These are phyloP conservation scores for Starmerella riodocensis DNA, from an alignment of 805 yeast species.

Conservation along the genomic window DNA sequence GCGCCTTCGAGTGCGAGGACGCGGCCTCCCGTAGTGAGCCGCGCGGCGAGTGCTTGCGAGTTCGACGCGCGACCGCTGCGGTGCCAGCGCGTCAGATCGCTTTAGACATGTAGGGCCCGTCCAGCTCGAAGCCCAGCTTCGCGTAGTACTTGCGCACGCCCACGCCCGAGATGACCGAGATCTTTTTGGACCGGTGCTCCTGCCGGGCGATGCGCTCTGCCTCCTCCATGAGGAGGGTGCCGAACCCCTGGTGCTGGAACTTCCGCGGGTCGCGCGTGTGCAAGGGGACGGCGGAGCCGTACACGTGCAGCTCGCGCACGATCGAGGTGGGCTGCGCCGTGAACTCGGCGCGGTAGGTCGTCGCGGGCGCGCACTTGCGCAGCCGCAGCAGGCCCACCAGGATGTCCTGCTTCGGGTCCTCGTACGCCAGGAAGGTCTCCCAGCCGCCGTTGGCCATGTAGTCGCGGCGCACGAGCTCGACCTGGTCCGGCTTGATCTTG, in stretches of 20 bases:
- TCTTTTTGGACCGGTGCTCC: conserved; percentile 85
- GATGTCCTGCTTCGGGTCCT: conserved; percentile 93
- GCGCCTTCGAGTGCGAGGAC: too few relatives aligned
- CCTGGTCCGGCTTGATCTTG: conserved; percentile 92
- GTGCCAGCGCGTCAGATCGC: too few relatives aligned
- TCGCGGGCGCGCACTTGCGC: conserved; percentile 75
- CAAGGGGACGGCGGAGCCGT: conserved; percentile 92
- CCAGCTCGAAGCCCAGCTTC: conserved; percentile 77
- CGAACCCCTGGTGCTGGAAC: conserved; percentile 98
- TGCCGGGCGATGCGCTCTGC: conserved; percentile 91
- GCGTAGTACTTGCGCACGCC: conserved; percentile 95
- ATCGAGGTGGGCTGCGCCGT: conserved; percentile 73
- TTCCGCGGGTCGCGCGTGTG: conserved; percentile 95
- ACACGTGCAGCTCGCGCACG: conserved; percentile 94
- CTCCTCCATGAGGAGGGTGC: conserved; percentile 94
- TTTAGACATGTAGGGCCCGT: conserved; percentile 97
- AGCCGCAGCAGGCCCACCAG: conserved; percentile 80
- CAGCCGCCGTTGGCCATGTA: conserved; percentile 89
- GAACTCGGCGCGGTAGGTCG: conserved; percentile 84
- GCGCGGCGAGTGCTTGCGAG: too few relatives aligned
- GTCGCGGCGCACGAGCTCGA: conserved; percentile 86
- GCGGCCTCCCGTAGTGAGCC: too few relatives aligned
- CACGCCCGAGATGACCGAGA: conserved; percentile 91
- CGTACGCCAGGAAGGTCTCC: conserved; percentile 94
- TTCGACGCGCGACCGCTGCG: too few relatives aligned